These are phyloP conservation scores for Nitzschia putrida DNA, from an alignment of 108 stramenopile species.

Conservation along the genomic window DNA sequence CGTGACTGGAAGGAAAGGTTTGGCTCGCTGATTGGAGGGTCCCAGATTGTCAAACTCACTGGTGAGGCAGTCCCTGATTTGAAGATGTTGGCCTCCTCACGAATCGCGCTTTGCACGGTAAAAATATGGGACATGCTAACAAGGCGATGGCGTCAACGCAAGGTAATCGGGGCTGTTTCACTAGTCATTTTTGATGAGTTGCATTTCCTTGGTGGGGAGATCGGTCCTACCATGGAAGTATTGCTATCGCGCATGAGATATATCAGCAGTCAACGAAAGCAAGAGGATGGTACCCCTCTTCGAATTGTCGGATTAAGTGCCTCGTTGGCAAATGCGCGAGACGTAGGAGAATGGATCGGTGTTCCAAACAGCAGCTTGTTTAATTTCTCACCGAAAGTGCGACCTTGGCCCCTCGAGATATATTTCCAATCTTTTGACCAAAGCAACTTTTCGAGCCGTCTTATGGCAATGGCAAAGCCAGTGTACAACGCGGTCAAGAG, in stretches of 20 bases:
- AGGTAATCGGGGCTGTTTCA: constrained; percentile 85
- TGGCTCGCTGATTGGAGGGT: constrained; percentile 68
- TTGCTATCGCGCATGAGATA: constrained; percentile 96
- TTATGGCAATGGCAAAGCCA: constrained; percentile 97
- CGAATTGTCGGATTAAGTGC: constrained; percentile 94
- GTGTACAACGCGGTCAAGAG: constrained; percentile 84
- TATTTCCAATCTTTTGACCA: constrained; percentile 94
- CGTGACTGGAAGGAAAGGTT: constrained; percentile 77
- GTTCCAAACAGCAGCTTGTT: constrained; percentile 83
- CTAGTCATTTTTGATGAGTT: constrained; percentile 96
- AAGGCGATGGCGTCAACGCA: constrained; percentile 94
- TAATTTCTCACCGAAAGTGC: constrained; percentile 93
- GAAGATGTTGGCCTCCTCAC: constrained; percentile 64
- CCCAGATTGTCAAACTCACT: constrained; percentile 74
- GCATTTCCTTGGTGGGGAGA: constrained; percentile 92
- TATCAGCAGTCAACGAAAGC: constrained; percentile 74
- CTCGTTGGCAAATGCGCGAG: constrained; percentile 95
- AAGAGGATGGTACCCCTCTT: constrained; percentile 41
- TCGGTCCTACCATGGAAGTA: constrained; percentile 92
- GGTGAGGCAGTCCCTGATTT: constrained; percentile 93
- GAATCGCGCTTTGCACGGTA: constrained; percentile 85
- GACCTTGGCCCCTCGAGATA: constrained; percentile 94
- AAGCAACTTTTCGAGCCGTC: constrained; percentile 82
- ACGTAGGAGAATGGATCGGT: constrained; percentile 98
- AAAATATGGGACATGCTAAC: constrained; percentile 92